Conservation (phyloP, 2,329 filamentous ascomycete species). For the Paracorniculantispora psalliotae region DNA sequence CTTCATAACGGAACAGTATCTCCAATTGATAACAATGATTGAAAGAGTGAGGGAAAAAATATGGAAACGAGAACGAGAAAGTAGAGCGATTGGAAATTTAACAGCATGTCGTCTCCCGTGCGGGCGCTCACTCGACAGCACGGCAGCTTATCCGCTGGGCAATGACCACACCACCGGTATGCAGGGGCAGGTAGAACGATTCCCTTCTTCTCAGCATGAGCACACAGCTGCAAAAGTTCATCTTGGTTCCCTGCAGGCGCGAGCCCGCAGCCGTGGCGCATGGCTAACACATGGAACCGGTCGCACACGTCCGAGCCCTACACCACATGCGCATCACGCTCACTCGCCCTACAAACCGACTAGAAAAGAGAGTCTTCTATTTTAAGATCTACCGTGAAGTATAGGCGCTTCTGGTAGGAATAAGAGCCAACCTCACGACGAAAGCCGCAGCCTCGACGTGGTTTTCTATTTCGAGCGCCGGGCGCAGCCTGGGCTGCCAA, state of each 20-base stretch:
- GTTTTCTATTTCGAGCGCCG: not conserved
- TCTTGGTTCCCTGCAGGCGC: not conserved
- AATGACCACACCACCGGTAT: not conserved
- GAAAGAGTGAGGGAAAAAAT: not conserved
- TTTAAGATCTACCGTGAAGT: not conserved
- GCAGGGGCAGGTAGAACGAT: not conserved
- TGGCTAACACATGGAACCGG: not conserved
- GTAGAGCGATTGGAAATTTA: not conserved
- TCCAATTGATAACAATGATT: not conserved
- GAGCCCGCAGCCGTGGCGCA: not conserved
- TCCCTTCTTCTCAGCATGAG: not conserved
- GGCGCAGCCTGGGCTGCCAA: not conserved
- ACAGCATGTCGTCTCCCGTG: not conserved
- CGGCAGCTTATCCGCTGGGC: not conserved
- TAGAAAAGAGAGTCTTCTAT: not conserved
- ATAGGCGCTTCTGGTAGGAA: not conserved
- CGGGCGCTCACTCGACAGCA: not conserved
- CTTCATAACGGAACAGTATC: not conserved
- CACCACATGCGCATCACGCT: not conserved
- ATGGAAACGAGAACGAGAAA: not conserved
- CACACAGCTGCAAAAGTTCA: not conserved
- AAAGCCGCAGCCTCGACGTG: not conserved
- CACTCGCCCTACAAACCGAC: not conserved
- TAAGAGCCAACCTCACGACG: not conserved
- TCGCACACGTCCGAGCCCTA: not conserved